Evolutionary conservation across 176 grass and related monocot species (phyloP), one percentile per base, ranked within the genome.

Genomic region (Musa itinerans): DNA sequence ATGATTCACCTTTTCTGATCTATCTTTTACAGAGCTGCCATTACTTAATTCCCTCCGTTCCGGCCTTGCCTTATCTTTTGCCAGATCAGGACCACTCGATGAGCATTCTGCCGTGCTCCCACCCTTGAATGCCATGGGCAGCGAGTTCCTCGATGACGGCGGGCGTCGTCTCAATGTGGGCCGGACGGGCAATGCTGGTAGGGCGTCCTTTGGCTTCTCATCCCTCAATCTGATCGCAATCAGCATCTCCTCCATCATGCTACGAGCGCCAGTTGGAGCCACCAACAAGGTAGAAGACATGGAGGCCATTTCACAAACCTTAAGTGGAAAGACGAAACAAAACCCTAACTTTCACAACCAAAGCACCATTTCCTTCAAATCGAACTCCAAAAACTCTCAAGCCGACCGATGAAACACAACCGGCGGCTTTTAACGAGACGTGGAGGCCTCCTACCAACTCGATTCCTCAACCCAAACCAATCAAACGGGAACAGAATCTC

Each of bases 201-300:
- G 77, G 51, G 61, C 52, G 52, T 85, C 83, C 53, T 57, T 85
- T 13, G 77, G 77, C 27, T 80, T 85, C 29, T 85, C 83, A 2
- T 85, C 83, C 66, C 62, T 80, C 64, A 23, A 2, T 71, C 64
- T 85, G 54, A 85, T 52, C n/a, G 83, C 73, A 59, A 74, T 77
- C 14, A 85, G 17, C 77, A 85, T 85, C 61, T 63, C 76, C 63
- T 85, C 83, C 43, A 85, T 53, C 24, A 70, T 57, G 73, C 83
- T 85, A 52, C 74, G 68, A 19, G 56, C 50, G 25, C 10, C 75
- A 1, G 68, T 52, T 17, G 68, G 43, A 22, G 20, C 3, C 68
- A 8, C 67, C 34, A 17, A 9, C 34, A 69, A 50, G 34, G 68
- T 11, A 21, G 68, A 70, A 8, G 68, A n/a, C 68, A 70, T 70